These are phyloP conservation scores for Trematosphaeria pertusa DNA, from an alignment of 2,329 filamentous ascomycete species.

Conservation along the genomic window DNA sequence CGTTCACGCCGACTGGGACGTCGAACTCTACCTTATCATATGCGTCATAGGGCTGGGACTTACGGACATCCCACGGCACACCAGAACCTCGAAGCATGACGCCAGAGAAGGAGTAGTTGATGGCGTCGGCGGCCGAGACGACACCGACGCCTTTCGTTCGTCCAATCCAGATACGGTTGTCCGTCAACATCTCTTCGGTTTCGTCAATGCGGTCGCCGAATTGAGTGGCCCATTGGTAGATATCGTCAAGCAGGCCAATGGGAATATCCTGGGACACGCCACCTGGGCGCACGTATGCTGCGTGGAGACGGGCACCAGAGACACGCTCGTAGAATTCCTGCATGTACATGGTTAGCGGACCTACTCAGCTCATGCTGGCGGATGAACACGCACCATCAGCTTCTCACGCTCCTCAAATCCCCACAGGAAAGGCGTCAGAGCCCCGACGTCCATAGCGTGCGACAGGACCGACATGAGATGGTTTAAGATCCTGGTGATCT, in stretches of 20 bases:
- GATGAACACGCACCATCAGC: constrained; percentile 85
- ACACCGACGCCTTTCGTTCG: constrained; percentile 91
- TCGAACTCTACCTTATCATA: constrained; percentile 99
- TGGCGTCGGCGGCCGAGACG: constrained; percentile 87
- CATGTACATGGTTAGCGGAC: constrained; percentile 16
- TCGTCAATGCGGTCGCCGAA: constrained; percentile 98
- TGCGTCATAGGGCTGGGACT: constrained; percentile 95
- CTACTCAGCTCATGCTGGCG: too few species aligned
- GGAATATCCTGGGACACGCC: constrained; percentile 97
- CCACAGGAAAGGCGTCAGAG: constrained; percentile 97
- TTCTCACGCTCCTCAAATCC: constrained; percentile 99
- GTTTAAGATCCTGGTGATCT: constrained; percentile 93
- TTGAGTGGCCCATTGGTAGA: constrained; percentile 99
- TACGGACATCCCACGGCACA: constrained; percentile 94
- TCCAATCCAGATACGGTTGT: constrained; percentile 99
- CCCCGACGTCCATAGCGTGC: constrained; percentile 98
- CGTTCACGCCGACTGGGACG: constrained; percentile 93
- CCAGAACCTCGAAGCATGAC: constrained; percentile 98
- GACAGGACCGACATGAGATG: constrained; percentile 98
- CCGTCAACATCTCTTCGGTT: constrained; percentile 96
- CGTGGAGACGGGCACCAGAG: constrained; percentile 94
- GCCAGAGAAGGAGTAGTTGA: constrained; percentile 95
- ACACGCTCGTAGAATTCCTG: constrained; percentile 99
- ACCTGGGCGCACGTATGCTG: constrained; percentile 94
- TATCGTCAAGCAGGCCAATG: constrained; percentile 92